Conservation (phyloP, 192 early-diverging fungal genomes). For the Powellomyces hirtus region DNA sequence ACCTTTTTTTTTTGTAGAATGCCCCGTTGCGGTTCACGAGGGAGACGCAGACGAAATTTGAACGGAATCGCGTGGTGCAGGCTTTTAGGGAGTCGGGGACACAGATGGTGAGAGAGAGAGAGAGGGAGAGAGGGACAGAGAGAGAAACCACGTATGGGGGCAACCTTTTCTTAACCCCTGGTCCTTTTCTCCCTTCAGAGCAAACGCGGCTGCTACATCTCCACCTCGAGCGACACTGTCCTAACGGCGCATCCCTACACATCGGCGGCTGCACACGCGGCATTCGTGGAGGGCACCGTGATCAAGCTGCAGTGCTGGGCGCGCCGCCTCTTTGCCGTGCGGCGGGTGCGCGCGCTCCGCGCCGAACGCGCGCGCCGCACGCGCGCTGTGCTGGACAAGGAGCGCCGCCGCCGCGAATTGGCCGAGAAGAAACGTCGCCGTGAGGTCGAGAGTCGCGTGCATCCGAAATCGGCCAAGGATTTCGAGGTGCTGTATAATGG, state of each 20-base stretch:
- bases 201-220: slow-evolving; percentile 43
- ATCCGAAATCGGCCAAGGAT: slow-evolving; percentile 53
- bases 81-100: slow-evolving; percentile 38
- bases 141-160: no score
- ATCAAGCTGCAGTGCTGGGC: slow-evolving; percentile 57
- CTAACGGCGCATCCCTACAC: slow-evolving; percentile 41
- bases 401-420: slow-evolving; percentile 40
- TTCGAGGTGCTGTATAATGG: slow-evolving; percentile 62
- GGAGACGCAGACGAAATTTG: slow-evolving; percentile 56
- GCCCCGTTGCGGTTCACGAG: slow-evolving; percentile 42
- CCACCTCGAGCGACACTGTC: slow-evolving; percentile 34
- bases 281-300: slow-evolving; percentile 30
- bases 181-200: slow-evolving; percentile 37
- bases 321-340: slow-evolving; percentile 37
- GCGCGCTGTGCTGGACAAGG: slow-evolving; percentile 46
- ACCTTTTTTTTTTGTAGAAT: not conserved
- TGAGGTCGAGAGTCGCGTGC: slow-evolving; percentile 52
- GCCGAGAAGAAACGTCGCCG: slow-evolving; percentile 45
- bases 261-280: slow-evolving; percentile 41
- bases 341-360: slow-evolving; percentile 33
- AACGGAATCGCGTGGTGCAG: slow-evolving; percentile 40
- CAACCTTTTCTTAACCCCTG: no score
- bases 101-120: slow-evolving; percentile 62
- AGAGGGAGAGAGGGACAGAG: no score
- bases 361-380: slow-evolving; percentile 30